A percentile compares a stretch with the other conserved stretches of the same genome.
Conservation (phyloP, 768 basidiomycete genomes). For the Pleurotus tuoliensis region DNA sequence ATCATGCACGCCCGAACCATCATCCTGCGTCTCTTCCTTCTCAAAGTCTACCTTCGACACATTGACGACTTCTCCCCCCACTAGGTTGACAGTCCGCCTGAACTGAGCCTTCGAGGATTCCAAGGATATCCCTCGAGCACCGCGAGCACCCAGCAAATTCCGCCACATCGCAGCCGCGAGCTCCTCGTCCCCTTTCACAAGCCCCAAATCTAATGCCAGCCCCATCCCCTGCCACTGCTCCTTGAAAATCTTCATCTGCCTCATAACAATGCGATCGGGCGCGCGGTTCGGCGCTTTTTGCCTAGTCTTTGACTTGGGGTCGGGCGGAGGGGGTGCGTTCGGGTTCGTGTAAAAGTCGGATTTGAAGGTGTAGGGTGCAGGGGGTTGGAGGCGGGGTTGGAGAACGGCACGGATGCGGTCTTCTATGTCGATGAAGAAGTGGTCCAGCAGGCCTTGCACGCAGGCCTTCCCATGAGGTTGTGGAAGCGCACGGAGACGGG, state of each 20-base stretch:
- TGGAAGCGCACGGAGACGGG: slow-evolving; percentile 83
- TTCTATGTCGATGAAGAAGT: slow-evolving; percentile 94
- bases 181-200: slow-evolving; percentile 74
- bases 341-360: slow-evolving; percentile 46
- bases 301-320: slow-evolving; percentile 19
- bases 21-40: slow-evolving; percentile 58
- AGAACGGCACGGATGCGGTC: slow-evolving; percentile 82
- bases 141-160: slow-evolving; percentile 83
- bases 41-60: slow-evolving; percentile 54
- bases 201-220: slow-evolving; percentile 73
- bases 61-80: slow-evolving; percentile 60
- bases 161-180: slow-evolving; percentile 89
- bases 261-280: slow-evolving; percentile 74
- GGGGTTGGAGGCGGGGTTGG: slow-evolving; percentile 46
- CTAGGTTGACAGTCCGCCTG: slow-evolving; percentile 66
- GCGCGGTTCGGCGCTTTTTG: slow-evolving; percentile 34
- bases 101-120: slow-evolving; percentile 31
- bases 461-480: slow-evolving; percentile 59
- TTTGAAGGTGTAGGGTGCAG: slow-evolving; percentile 41
- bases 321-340: slow-evolving; percentile 22
- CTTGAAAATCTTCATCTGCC: slow-evolving; percentile 88
- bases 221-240: slow-evolving; percentile 88
- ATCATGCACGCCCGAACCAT: slow-evolving; percentile 70
- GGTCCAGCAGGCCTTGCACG: slow-evolving; percentile 83
- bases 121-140: slow-evolving; percentile 65